Evolutionary conservation across 352 stramenopile genomes (phyloP), one percentile per base, ranked within the genome.

Genomic region (Globisporangium heterothallicum): DNA sequence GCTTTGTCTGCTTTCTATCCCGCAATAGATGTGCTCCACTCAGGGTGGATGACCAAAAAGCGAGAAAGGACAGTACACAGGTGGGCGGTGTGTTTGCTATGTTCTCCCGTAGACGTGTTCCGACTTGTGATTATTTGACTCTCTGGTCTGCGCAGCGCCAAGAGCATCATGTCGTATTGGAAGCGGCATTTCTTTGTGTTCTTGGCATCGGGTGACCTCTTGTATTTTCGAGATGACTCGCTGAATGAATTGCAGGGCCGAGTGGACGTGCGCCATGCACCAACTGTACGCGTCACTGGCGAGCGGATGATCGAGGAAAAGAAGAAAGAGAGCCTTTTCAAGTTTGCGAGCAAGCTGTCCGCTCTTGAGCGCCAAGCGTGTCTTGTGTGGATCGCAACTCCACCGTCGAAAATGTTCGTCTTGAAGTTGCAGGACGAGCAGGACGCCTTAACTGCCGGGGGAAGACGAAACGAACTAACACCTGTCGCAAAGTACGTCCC

Each of bases 121-220:
- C n/a, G n/a, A 24, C 13, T 22, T 10, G 0, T n/a, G 26, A 32
- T 44, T 13, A 43, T 49, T 16, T 26, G n/a, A 40, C 14, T 22
- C 30, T 10, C 26, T 27, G 2, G 10, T 13, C 3, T 40, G 12
- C 10, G 7, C 41, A 72, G 70, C 22, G 60, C 79, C 1, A 86
- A 79, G 63, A 86, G 74, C 30, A 88, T 92, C 43, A 92, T 92
- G 53, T 86, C 81, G 43, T 88, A 86, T 59, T 92, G 81, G 81
- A 92, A 92, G 54, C 72, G 78, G 7, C 81, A 88, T 50, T 92
- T 76, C 45, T 91, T 92, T 45, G 68, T 88, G 26, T 92, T 85
- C 30, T 45, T 92, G 16, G 78, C 70, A 34, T 83, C 76, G 0
- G 81, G 81, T 0, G 81, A 92, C 42, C 58, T 92, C 34, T 56